Evolutionary conservation across 495 filamentous ascomycete species (phyloP), one percentile per base, ranked within the genome.

Genomic region (Copromyces sp.): DNA sequence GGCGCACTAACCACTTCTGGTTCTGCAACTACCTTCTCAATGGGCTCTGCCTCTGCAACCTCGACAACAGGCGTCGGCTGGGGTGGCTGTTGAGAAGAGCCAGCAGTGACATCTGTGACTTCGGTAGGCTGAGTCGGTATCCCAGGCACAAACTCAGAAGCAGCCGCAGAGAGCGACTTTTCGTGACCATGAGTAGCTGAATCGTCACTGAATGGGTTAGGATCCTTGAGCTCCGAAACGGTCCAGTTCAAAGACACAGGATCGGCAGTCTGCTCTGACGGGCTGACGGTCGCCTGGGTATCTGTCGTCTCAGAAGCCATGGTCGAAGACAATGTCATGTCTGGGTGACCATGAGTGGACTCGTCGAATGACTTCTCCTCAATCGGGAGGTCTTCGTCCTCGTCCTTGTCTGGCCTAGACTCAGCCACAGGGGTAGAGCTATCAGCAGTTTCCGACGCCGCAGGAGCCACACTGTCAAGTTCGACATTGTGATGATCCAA

Each of bases 381-480:
- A 20, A 73, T 65, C 12, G 76, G 73, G 3, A 77, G 20, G 53
- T 72, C 73, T 16, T 81, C 80, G 1, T 83, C 78, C 6, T 75
- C 76, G 9, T 32, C n/a, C 9, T 68, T 68, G 42, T 79, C 72
- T 16, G 71, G 39, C 24, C 39, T 68, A 2, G 72, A 39, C 35
- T 76, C 77, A 2, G 75, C 71, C 9, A 79, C 78, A 39, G 74
- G 76, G 2, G 75, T 77, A 20, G 73, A 61, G 53, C 83, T 84
- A 45, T 83, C 80, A 17, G 42, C 76, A 12, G 78, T 76, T n/a
- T 78, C 69, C 17, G 92, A 92, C 80, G 93, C 94, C 68, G 86
- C 83, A 24, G 90, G 90, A 14, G 94, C 89, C 39, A 89, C 85
- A 76, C 93, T 89, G 44, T 87, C 89, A 77, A 90, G 88, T 32